Percentiles rank a stretch among this genome's conserved stretches.
Conservation (phyloP, 1,284 basidiomycete species). For the Trametes sp. region DNA sequence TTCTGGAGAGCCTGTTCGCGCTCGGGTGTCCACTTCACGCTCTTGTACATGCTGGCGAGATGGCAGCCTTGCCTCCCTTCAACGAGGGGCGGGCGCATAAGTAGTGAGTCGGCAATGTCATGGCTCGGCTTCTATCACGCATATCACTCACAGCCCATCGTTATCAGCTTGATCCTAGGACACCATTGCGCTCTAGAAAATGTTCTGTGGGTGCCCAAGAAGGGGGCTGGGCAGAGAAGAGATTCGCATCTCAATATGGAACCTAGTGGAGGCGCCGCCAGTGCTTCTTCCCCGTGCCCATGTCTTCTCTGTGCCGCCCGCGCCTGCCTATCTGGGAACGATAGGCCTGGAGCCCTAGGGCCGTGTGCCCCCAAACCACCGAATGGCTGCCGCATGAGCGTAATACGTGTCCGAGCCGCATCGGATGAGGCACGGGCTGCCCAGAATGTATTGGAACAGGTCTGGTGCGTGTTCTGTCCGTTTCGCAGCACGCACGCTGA, state of each 20-base stretch:
- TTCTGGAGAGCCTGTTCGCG: background rate
- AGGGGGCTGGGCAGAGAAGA: background rate
- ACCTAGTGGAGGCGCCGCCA: slow-evolving; percentile 6
- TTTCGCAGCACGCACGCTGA: slow-evolving; percentile 21
- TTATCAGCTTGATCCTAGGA: slow-evolving; percentile 30
- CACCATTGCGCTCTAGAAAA: background rate
- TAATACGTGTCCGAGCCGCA: background rate
- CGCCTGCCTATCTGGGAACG: slow-evolving; percentile 17
- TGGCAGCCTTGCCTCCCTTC: background rate
- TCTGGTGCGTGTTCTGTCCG: slow-evolving; percentile 2
- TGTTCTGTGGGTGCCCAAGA: background rate
- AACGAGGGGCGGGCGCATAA: background rate
- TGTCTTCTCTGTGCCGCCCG: slow-evolving; percentile 5
- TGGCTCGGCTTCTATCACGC: slow-evolving; percentile 20
- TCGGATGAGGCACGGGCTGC: slow-evolving; percentile 1
- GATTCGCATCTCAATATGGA: slow-evolving; percentile 12
- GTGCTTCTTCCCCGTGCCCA: slow-evolving; percentile 14
- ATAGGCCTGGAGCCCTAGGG: background rate
- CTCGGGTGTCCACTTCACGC: background rate
- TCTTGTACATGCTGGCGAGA: slow-evolving; percentile 1
- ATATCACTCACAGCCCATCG: slow-evolving; percentile 15
- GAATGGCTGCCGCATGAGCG: background rate
- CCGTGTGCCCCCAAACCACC: background rate
- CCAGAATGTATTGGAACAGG: slow-evolving; percentile 6
- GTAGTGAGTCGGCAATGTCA: slow-evolving; percentile 12